A percentile compares a stretch with the other conserved stretches of the same genome.
Evolutionary conservation across 2,329 filamentous ascomycete genomes (phyloP).

Genomic region (Aspergillus nomiae): DNA sequence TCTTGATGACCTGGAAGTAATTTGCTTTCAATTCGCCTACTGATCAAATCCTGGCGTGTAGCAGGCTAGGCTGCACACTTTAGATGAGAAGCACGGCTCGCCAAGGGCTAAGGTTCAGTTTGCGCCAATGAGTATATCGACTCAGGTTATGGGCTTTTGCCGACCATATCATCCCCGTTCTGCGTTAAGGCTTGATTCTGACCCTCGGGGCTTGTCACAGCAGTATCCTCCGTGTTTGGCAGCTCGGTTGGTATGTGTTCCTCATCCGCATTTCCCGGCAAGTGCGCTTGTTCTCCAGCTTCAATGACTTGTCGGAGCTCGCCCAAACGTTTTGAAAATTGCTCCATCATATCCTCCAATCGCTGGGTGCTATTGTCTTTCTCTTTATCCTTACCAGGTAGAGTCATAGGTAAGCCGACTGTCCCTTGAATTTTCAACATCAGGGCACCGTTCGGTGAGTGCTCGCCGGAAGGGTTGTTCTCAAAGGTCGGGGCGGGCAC

Average conservation of each 20-base stretch:
- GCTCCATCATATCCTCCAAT: slow-evolving; percentile 50
- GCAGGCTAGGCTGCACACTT: not conserved
- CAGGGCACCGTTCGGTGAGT: slow-evolving; percentile 46
- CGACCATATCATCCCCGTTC: not conserved
- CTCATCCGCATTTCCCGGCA: not conserved
- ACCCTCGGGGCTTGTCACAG: not conserved
- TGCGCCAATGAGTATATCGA: not conserved
- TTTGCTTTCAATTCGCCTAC: not conserved
- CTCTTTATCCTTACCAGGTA: slow-evolving; percentile 25
- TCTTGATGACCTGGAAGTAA: not conserved
- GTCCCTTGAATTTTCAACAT: slow-evolving; percentile 51
- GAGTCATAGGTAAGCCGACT: slow-evolving; percentile 29
- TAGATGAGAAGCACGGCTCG: not conserved
- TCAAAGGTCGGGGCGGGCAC: slow-evolving; percentile 66
- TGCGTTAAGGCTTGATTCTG: not conserved
- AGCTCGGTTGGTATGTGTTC: not conserved
- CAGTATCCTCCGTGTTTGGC: not conserved
- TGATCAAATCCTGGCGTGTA: not conserved
- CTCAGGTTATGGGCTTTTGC: not conserved
- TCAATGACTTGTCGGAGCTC: slow-evolving; percentile 48
- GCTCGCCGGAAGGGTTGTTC: slow-evolving; percentile 54
- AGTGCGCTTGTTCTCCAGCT: slow-evolving; percentile 23
- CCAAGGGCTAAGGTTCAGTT: not conserved
- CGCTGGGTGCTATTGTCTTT: slow-evolving; percentile 29
- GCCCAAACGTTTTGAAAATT: slow-evolving; percentile 47